A percentile compares a stretch with the other conserved stretches of the same genome.
Evolutionary conservation across 306 rosid genomes (phyloP).

Genomic region (Cyamopsis tetragonoloba): DNA sequence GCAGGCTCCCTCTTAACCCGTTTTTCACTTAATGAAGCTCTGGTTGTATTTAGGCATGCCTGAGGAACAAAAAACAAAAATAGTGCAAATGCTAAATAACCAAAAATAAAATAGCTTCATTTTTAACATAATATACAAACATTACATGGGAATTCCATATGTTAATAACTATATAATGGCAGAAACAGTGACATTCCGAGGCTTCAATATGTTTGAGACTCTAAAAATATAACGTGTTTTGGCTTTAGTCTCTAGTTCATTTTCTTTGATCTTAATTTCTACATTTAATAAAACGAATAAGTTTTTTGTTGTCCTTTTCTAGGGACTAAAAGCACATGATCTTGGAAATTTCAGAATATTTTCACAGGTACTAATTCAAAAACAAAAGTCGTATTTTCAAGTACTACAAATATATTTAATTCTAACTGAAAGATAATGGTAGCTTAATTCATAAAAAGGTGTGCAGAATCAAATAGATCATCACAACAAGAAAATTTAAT

Average conservation of each 20-base stretch:
- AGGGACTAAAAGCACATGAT: too few relatives aligned
- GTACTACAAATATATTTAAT: too few relatives aligned
- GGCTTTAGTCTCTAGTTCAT: too few relatives aligned
- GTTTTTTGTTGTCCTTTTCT: too few relatives aligned
- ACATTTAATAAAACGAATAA: too few relatives aligned
- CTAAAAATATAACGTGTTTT: too few relatives aligned
- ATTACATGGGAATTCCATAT: neutral
- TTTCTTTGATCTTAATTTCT: too few relatives aligned
- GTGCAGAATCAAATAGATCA: neutral
- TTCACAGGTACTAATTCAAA: too few relatives aligned
- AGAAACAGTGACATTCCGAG: constrained; percentile 7
- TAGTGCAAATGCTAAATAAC: neutral
- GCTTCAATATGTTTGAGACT: too few relatives aligned
- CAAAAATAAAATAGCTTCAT: neutral
- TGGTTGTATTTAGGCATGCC: constrained; percentile 66
- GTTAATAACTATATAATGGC: neutral
- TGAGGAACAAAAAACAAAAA: constrained; percentile 35
- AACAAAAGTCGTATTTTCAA: too few relatives aligned
- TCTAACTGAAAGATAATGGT: neutral
- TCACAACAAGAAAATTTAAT: constrained; percentile 7
- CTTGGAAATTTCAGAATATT: too few relatives aligned
- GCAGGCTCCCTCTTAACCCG: constrained; percentile 74
- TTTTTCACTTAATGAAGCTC: constrained; percentile 64
- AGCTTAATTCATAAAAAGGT: constrained; percentile 15
- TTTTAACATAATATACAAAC: constrained; percentile 15